Conservation (phyloP, 148 eudicot species). For the Spergularia marina region DNA sequence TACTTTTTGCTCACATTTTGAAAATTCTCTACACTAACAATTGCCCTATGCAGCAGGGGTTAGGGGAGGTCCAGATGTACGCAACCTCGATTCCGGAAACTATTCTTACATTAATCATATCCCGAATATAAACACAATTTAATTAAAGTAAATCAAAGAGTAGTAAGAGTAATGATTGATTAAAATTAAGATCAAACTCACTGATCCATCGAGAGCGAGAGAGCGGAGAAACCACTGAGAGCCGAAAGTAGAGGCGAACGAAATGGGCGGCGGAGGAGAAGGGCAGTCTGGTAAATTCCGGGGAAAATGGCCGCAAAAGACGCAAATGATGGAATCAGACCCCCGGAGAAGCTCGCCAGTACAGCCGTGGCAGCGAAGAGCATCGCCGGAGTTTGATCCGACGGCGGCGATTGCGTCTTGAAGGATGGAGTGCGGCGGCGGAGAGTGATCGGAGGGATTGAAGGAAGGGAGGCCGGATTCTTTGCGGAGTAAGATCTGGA, state of each 20-base stretch:
- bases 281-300: not conserved
- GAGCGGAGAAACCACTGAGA: constrained; percentile 63
- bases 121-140: no score
- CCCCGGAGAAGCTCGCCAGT: constrained; percentile 54
- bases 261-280: constrained; percentile 37
- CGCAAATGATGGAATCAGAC: constrained; percentile 46
- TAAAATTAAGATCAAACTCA: constrained; percentile 30
- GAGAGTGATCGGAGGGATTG: constrained; percentile 40
- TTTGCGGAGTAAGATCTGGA: constrained; percentile 48
- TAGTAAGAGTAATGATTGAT: no score
- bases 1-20: no score
- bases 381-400: constrained; percentile 37
- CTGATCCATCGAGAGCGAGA: constrained; percentile 75
- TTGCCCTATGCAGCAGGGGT: not conserved
- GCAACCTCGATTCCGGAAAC: not conserved
- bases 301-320: constrained; percentile 49
- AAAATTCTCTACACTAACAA: no score
- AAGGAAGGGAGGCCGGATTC: constrained; percentile 45
- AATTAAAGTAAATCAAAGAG: no score
- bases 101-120: not conserved
- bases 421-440: constrained; percentile 37
- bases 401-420: constrained; percentile 35
- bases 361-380: constrained; percentile 51
- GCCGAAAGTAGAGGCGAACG: constrained; percentile 51
- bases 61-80: not conserved